These are phyloP conservation scores for Scedosporium minutisporum DNA, from an alignment of 2,329 filamentous ascomycete genomes.

Conservation along the genomic window DNA sequence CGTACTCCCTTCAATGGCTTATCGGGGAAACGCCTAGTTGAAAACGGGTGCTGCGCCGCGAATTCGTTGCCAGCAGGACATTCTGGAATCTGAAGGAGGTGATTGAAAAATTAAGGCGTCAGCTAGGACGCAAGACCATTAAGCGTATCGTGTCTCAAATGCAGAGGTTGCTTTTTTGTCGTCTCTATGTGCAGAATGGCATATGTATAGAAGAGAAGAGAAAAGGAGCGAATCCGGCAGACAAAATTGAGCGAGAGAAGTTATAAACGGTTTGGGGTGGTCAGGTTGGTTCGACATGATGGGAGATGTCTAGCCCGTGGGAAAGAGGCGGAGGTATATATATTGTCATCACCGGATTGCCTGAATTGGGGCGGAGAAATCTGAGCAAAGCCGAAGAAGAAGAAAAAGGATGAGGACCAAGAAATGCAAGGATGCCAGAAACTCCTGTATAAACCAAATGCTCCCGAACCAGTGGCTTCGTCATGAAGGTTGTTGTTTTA, in stretches of 20 bases:
- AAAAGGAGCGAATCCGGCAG: neutral
- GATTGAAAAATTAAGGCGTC: neutral
- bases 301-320: neutral
- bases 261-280: neutral
- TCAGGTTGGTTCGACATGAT: neutral
- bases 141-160: neutral
- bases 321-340: neutral
- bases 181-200: neutral
- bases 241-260: neutral
- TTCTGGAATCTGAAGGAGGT: neutral
- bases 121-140: neutral
- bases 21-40: no score
- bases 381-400: neutral
- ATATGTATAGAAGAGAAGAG: constrained; percentile 4
- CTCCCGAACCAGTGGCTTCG: neutral
- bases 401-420: neutral
- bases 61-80: neutral
- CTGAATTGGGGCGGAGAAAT: neutral
- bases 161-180: neutral
- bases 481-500: neutral
- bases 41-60: neutral
- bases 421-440: constrained; percentile 1
- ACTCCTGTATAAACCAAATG: constrained; percentile 6
- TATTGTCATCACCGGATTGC: neutral
- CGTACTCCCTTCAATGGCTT: no score